phyloP scores from a whole-genome alignment of 1,284 basidiomycete species.

The Wallemia hederae region DNA sequence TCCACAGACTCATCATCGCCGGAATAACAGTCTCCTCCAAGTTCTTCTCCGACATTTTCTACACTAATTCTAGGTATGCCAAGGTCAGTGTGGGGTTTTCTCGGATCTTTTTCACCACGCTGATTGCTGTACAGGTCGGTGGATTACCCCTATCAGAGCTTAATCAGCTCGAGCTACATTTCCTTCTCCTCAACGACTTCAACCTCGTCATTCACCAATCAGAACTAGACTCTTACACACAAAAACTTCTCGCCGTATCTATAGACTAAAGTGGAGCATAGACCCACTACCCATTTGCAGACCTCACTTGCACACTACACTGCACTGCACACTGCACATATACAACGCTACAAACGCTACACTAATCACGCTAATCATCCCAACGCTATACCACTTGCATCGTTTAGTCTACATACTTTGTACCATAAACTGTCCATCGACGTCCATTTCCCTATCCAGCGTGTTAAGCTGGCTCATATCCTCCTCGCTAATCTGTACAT shows the following conservation, averaged over 20 bases:
- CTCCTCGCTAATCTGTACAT: not conserved
- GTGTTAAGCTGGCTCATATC: not conserved
- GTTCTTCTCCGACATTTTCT: constrained; percentile 96
- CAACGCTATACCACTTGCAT: not conserved
- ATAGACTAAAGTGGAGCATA: no score
- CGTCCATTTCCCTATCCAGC: not conserved
- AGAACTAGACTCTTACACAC: not conserved
- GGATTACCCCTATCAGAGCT: constrained; percentile 78
- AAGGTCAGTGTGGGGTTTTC: constrained; percentile 32
- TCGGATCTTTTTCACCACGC: constrained; percentile 1
- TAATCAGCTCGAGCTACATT: constrained; percentile 89
- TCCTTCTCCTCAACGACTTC: constrained; percentile 86
- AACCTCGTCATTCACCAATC: constrained; percentile 36
- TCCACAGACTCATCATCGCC: constrained; percentile 83
- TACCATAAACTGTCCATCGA: not conserved
- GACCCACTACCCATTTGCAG: no score
- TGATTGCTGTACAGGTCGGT: constrained; percentile 32
- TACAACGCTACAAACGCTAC: no score
- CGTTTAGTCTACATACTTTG: not conserved
- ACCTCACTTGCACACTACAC: no score
- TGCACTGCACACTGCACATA: no score
- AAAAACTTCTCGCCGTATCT: no score
- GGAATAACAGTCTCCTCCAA: constrained; percentile 95
- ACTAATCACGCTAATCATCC: not conserved
- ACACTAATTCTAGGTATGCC: constrained; percentile 96